Conservation (phyloP, 2,329 filamentous ascomycete genomes). For the Raffaelea ambrosiae region DNA sequence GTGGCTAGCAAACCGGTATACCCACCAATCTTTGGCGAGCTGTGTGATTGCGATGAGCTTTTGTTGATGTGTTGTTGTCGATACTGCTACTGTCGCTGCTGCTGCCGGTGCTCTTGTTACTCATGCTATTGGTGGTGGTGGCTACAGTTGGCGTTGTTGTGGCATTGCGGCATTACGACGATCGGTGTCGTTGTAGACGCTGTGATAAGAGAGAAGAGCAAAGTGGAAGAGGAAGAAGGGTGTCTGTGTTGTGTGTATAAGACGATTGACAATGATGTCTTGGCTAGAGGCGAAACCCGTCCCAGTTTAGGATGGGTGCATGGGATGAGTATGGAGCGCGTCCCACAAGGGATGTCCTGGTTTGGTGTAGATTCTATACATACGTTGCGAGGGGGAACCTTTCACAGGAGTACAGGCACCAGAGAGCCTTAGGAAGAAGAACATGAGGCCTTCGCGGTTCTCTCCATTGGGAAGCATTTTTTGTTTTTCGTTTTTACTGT, state of each 20-base stretch:
- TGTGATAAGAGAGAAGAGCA: background rate
- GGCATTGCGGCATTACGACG: no score
- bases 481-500: no score
- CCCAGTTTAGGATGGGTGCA: background rate
- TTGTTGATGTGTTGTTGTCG: background rate
- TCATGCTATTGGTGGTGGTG: background rate
- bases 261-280: background rate
- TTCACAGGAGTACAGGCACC: no score
- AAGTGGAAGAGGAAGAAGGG: background rate
- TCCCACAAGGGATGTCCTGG: background rate
- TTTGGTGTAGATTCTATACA: background rate
- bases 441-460: background rate
- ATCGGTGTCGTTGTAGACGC: no score
- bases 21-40: background rate
- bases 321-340: background rate
- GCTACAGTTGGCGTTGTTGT: background rate
- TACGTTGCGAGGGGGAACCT: background rate
- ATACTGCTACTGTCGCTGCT: background rate
- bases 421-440: background rate
- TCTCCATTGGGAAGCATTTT: background rate
- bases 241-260: no score
- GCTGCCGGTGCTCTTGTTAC: background rate
- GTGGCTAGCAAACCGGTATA: background rate
- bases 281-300: background rate
- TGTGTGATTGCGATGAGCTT: background rate